Evolutionary conservation across 768 basidiomycete species (phyloP).

Genomic region (Pisolithus tinctorius): DNA sequence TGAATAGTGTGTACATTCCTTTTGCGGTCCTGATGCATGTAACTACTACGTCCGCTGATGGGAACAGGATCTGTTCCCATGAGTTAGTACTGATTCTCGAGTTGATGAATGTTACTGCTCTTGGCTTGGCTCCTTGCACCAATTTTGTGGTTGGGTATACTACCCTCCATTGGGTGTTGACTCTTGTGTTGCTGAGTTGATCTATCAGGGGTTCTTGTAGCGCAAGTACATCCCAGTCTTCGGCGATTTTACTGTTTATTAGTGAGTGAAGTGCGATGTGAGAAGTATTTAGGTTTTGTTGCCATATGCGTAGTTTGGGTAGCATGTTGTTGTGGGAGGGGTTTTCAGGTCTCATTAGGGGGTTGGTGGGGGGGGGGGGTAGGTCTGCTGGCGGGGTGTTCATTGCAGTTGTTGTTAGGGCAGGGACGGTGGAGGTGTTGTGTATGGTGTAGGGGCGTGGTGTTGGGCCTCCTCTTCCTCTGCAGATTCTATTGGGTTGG

Average conservation of each 20-base stretch:
- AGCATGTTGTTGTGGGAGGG: too few relatives aligned
- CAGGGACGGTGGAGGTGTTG: too few relatives aligned
- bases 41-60: constrained; percentile 14
- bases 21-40: constrained; percentile 5
- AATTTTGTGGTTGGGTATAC: neutral
- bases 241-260: constrained; percentile 1
- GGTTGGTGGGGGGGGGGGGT: neutral
- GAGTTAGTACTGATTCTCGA: constrained; percentile 8
- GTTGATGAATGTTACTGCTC: constrained; percentile 17
- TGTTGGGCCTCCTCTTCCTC: too few relatives aligned
- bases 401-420: too few relatives aligned
- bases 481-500: too few relatives aligned
- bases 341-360: too few relatives aligned
- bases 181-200: neutral
- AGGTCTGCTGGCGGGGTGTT: too few relatives aligned
- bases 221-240: constrained; percentile 1
- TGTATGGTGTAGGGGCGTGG: too few relatives aligned
- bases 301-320: constrained; percentile 16
- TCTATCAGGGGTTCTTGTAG: neutral
- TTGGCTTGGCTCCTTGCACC: neutral
- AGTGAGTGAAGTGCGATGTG: constrained; percentile 10
- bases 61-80: constrained; percentile 19
- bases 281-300: constrained; percentile 26
- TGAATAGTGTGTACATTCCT: constrained; percentile 10
- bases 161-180: neutral